phyloP scores from a whole-genome alignment of 202 grass and related monocot genomes.

The Eragrostis tef region DNA sequence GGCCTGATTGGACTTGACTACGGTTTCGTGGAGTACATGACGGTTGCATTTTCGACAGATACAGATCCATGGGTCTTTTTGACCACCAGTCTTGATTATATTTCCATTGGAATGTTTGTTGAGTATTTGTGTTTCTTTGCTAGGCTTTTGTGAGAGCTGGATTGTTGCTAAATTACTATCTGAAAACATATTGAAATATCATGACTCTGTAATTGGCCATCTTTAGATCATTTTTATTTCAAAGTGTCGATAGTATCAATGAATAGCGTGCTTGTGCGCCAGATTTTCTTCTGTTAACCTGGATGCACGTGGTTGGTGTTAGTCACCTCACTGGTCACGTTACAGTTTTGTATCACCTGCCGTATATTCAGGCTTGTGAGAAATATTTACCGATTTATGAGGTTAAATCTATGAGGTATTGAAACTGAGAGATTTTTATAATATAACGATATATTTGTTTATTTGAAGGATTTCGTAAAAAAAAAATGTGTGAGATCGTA shows the following conservation, averaged over 20 bases:
- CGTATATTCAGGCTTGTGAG: no score
- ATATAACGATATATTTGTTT: no score
- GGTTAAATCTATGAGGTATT: no score
- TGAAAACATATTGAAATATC: background rate
- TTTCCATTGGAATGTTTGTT: constrained; percentile 18
- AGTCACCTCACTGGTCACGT: no score
- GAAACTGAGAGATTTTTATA: no score
- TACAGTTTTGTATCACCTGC: no score
- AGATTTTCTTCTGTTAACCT: no score
- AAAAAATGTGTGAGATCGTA: no score
- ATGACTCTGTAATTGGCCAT: constrained; percentile 32
- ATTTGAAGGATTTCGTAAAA: no score
- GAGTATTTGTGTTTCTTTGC: constrained; percentile 29
- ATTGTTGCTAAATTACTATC: constrained; percentile 37
- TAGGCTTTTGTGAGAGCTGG: constrained; percentile 41
- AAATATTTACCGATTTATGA: no score
- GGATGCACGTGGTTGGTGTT: no score
- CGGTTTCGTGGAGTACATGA: background rate
- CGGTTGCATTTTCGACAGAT: constrained; percentile 26
- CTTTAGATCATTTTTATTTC: constrained; percentile 11
- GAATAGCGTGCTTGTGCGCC: no score
- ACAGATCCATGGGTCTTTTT: constrained; percentile 20
- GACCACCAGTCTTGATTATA: constrained; percentile 24
- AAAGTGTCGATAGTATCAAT: background rate
- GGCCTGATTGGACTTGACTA: constrained; percentile 29